Evolutionary conservation across 2,329 filamentous ascomycete species (phyloP), one percentile per base, ranked within the genome.

Genomic region (Blastomyces silverae): DNA sequence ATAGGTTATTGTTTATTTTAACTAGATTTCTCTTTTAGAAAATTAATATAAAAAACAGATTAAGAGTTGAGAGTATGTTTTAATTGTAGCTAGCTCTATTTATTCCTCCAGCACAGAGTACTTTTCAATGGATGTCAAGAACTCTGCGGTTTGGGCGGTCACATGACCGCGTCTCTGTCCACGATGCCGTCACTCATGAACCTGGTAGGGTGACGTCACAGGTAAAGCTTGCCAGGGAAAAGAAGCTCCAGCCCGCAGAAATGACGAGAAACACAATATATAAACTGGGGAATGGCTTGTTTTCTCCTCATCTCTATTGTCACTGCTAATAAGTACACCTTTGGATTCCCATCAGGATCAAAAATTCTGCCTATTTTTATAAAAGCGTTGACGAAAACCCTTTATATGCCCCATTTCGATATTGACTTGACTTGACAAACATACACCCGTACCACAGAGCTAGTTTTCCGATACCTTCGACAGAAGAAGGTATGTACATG

Each of bases 171-270:
- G 15, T 34, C 8, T 34, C 28, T 11, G 13, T 25, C n/a, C 10
- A 3, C 10, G 2, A 52, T 52, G 53, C 52, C 17, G 28, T 34
- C 52, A 17, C 52, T 20, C 28, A 5, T 2, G 25, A 37, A n/a
- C 28, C 13, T 50, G 13, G 11, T n/a, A 59, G 11, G 6, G 28
- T 61, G 58, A 66, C n/a, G 62, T 62, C 25, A 69, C 70, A 15
- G 10, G 69, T 50, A 22, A 71, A 71, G 5, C 69, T 68, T 59
- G 69, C 67, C 64, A 68, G 37, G 56, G n/a, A 53, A 52, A 25
- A 59, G 63, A 42, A 28, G 42, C 57, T 28, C 15, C 15, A 39
- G 8, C 10, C 55, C 34, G 10, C 13, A 4, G 17, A 20, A 39
- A 57, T 34, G 55, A 22, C 28, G 52, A 34, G 52, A 55, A 55